These are phyloP conservation scores for Triangularia verruculosa DNA, from an alignment of 2,329 filamentous ascomycete species.

Conservation along the genomic window DNA sequence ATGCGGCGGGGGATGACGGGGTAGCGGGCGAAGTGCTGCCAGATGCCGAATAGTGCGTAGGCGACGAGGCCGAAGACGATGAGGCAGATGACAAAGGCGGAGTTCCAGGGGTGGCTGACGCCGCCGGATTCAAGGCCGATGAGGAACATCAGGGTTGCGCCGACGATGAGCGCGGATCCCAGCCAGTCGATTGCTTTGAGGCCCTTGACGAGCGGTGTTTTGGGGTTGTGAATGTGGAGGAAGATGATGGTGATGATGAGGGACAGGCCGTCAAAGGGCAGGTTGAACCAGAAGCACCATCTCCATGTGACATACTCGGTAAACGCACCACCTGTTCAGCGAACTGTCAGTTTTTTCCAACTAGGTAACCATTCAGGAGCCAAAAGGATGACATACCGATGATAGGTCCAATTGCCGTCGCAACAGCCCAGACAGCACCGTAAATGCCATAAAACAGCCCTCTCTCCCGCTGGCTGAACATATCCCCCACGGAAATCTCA, in stretches of 20 bases:
- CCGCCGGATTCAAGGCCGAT: neutral
- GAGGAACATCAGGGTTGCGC: neutral
- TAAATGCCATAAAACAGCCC: constrained; percentile 16
- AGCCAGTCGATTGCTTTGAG: neutral
- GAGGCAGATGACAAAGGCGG: neutral
- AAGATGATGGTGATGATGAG: neutral
- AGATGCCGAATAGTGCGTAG: neutral
- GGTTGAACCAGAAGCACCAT: constrained; percentile 49
- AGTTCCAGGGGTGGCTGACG: neutral
- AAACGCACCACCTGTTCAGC: constrained; percentile 35
- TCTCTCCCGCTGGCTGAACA: no score
- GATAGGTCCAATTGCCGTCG: constrained; percentile 33
- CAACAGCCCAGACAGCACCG: constrained; percentile 50
- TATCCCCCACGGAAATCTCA: no score
- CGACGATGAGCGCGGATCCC: neutral
- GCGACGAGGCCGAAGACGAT: neutral
- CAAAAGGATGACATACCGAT: constrained; percentile 40
- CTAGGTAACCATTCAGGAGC: constrained; percentile 44
- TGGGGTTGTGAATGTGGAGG: neutral
- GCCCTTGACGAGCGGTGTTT: neutral
- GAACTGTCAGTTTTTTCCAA: constrained; percentile 27
- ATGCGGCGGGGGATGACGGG: neutral
- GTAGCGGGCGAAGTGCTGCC: neutral
- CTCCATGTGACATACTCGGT: constrained; percentile 42
- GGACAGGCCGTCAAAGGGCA: constrained; percentile 36